Percentiles rank a stretch among this genome's conserved stretches.
Conservation (phyloP, 345 rosid genomes). For the Noccaea caerulescens region DNA sequence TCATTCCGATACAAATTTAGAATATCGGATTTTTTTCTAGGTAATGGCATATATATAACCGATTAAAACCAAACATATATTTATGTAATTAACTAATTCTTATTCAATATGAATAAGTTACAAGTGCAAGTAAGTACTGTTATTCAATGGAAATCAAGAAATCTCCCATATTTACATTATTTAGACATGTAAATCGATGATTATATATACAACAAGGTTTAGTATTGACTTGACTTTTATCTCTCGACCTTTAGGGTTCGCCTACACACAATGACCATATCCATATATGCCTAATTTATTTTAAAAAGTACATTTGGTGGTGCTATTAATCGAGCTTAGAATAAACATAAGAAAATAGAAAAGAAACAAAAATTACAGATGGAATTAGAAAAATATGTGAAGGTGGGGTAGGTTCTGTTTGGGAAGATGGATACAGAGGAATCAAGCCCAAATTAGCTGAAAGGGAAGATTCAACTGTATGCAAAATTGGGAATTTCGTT, state of each 20-base stretch:
- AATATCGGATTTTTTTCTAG: too few relatives aligned
- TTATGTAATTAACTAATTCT: not conserved
- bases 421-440: slow-evolving; percentile 14
- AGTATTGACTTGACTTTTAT: slow-evolving; percentile 21
- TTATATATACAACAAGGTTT: not conserved
- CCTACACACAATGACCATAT: slow-evolving; percentile 10
- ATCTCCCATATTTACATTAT: not conserved
- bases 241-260: slow-evolving; percentile 7
- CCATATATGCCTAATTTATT: not conserved
- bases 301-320: not conserved
- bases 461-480: slow-evolving; percentile 30
- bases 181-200: not conserved
- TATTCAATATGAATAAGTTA: not conserved
- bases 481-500: slow-evolving; percentile 31
- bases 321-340: slow-evolving; percentile 21
- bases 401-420: slow-evolving; percentile 27
- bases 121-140: not conserved
- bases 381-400: slow-evolving; percentile 3
- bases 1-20: not conserved
- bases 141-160: not conserved
- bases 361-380: not conserved
- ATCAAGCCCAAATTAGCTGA: slow-evolving; percentile 29
- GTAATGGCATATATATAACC: not conserved
- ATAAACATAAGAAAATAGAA: not conserved
- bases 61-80: not conserved